phyloP scores from a whole-genome alignment of 352 stramenopile genomes.

The Globisporangium takayamanum region DNA sequence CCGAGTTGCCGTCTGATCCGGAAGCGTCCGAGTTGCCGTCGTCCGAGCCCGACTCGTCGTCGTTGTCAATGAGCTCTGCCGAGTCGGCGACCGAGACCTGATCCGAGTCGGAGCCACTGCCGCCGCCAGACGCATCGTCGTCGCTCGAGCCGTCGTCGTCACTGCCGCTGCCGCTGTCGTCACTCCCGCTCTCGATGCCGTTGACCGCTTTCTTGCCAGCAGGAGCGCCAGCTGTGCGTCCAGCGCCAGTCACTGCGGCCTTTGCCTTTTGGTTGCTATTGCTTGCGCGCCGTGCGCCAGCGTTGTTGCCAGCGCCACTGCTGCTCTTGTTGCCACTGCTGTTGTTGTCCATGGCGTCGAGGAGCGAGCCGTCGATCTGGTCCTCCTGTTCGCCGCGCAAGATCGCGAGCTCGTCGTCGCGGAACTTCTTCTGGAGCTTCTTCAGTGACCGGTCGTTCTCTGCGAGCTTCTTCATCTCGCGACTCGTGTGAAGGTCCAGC shows the following conservation, averaged over 20 bases:
- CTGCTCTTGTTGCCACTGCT: constrained; percentile 28
- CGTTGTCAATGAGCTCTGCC: constrained; percentile 76
- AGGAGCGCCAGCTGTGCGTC: constrained; percentile 9
- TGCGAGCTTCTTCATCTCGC: constrained; percentile 83
- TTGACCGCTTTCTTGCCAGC: constrained; percentile 31
- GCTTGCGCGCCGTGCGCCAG: constrained; percentile 17
- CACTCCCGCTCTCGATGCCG: constrained; percentile 41
- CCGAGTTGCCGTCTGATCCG: constrained; percentile 17
- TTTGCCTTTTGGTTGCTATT: constrained; percentile 46
- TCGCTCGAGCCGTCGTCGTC: constrained; percentile 51
- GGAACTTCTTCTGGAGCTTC: constrained; percentile 91
- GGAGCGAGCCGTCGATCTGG: constrained; percentile 53
- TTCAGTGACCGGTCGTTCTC: constrained; percentile 88
- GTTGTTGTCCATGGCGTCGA: constrained; percentile 33
- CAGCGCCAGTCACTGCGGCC: constrained; percentile 3
- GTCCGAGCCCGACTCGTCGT: constrained; percentile 63
- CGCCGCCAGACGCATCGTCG: constrained; percentile 12
- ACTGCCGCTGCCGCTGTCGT: constrained; percentile 36
- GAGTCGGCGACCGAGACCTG: constrained; percentile 82
- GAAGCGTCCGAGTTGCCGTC: constrained; percentile 38
- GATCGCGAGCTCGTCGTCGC: constrained; percentile 88
- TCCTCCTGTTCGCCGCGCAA: constrained; percentile 85
- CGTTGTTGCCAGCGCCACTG: constrained; percentile 13
- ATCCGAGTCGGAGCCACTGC: constrained; percentile 58
- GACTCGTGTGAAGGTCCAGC: constrained; percentile 84